Evolutionary conservation across 139 green algal species (phyloP), one percentile per base, ranked within the genome.

Genomic region (Chlamydomonas incerta): DNA sequence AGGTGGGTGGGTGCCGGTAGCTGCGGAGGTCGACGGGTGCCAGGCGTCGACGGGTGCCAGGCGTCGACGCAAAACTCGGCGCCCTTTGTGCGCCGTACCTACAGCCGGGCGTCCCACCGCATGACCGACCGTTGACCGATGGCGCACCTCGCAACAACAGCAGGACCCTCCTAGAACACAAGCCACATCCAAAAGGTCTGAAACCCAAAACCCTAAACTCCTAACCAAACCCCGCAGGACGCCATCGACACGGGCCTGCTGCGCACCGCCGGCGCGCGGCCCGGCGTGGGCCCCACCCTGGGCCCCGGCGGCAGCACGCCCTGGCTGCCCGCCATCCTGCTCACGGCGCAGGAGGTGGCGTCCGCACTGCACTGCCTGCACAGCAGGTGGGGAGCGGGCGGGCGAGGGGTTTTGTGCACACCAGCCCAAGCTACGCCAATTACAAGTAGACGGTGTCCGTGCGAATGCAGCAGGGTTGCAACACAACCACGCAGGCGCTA

Each of bases 281-380:
- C 63, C 33, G 52, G 50, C 10, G 80, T 67, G 34, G 13, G 33
- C 24, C 80, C 68, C 28, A 63, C 72, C 81, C 41, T 50, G 41
- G 41, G 6, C 6, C 41, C 41, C 41, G 41, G 41, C 41, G 41
- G 41, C 41, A 50, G 41, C 41, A 13, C 41, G 41, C 41, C 41
- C 41, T 50, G 41, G 41, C 79, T 90, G 87, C 65, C 71, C 15
- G 23, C 34, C 31, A 82, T 90, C 57, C 33, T 87, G 14, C 15
- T 75, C 3, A 85, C 87, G 0, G 80, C 80, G 11, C 74, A 67
- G 23, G 88, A 91, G 83, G 57, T 91, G 4, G 88, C 88, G 28
- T 67, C 57, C 4, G 88, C 88, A 2, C 68, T 91, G 47, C 3
- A 10, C 62, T 87, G 94, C 87, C 87, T 95, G n/a, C 94, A 97